phyloP scores from a whole-genome alignment of 768 basidiomycete genomes.

The Suillus subaureus region DNA sequence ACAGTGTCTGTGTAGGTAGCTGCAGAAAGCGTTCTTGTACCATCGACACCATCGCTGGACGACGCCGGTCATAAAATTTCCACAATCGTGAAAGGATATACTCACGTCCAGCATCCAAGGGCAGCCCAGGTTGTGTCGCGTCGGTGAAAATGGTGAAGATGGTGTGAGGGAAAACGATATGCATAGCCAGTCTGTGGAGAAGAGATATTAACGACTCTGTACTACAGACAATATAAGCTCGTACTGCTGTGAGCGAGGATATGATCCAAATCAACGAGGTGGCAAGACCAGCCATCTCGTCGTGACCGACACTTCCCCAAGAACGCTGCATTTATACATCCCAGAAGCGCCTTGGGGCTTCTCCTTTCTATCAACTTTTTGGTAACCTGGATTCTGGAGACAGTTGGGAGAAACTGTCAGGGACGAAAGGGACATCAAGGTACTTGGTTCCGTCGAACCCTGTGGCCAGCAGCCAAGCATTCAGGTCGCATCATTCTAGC shows the following conservation, averaged over 20 bases:
- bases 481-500: background rate
- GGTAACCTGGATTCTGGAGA: background rate
- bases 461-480: background rate
- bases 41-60: constrained; percentile 52
- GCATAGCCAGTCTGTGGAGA: background rate
- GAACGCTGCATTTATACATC: background rate
- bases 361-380: background rate
- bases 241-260: background rate
- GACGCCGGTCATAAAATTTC: constrained; percentile 9
- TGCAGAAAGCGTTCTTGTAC: constrained; percentile 58
- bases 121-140: constrained; percentile 54
- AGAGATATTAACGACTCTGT: background rate
- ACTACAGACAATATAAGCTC: background rate
- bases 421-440: constrained; percentile 1
- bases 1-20: constrained; percentile 45
- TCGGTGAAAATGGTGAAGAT: constrained; percentile 11
- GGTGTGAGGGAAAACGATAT: background rate
- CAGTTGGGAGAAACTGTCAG: background rate
- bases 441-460: background rate
- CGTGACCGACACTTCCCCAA: background rate
- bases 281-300: background rate
- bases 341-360: background rate
- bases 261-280: constrained; percentile 1
- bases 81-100: constrained; percentile 18
- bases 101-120: constrained; percentile 64